phyloP scores from a whole-genome alignment of 768 basidiomycete genomes.

The Agrocybe pediades region DNA sequence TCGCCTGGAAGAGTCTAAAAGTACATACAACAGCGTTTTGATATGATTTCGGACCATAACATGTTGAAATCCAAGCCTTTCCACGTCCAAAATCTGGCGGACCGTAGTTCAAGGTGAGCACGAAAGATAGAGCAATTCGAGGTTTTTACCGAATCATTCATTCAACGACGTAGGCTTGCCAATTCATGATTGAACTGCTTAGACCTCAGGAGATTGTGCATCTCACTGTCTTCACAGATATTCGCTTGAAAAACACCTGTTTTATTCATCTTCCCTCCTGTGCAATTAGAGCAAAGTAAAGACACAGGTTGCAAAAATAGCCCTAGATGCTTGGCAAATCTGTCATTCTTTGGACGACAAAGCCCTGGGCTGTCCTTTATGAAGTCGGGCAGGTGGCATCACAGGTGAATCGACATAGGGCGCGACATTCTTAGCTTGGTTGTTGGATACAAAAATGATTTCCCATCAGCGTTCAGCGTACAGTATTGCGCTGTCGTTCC shows the following conservation, averaged over 20 bases:
- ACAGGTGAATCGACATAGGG: neutral
- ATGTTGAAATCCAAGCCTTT: neutral
- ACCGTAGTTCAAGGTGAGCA: neutral
- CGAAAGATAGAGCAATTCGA: neutral
- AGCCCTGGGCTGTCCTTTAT: neutral
- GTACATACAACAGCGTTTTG: too few relatives aligned
- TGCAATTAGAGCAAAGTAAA: neutral
- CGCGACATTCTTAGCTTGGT: neutral
- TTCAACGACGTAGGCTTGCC: too few relatives aligned
- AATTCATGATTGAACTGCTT: too few relatives aligned
- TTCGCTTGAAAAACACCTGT: neutral
- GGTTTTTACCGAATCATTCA: too few relatives aligned
- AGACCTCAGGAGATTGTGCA: neutral
- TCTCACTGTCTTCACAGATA: neutral
- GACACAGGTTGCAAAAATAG: slow-evolving; percentile 1
- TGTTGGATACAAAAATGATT: too few relatives aligned
- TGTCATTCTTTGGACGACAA: neutral
- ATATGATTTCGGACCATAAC: neutral
- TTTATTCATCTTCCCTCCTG: neutral
- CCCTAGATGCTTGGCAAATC: neutral
- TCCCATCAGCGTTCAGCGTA: neutral
- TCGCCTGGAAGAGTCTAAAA: too few relatives aligned
- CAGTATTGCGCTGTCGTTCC: neutral
- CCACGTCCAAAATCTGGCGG: neutral
- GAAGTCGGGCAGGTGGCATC: slow-evolving; percentile 6